Base-by-base conservation (phyloP, 2,329 filamentous ascomycete genomes). In the Verticillium nubilum region DNA sequence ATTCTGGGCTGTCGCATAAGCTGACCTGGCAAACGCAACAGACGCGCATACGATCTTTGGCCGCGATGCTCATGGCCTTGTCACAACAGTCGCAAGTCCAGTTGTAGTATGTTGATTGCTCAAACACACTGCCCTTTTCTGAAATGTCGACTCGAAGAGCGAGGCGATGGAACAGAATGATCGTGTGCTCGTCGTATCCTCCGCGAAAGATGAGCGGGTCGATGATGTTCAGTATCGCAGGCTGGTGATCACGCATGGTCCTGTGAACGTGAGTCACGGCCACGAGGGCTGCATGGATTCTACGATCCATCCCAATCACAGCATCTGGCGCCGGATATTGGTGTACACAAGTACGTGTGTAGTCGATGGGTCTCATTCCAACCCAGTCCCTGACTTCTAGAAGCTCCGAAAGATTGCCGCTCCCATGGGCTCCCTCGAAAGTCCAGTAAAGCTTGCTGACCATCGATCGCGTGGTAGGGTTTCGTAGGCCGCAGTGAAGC, bases 371-470 rank as follows among this genome's bases (percentile, higher is more conserved):
- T 7, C 63, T 59, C 2, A 58, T 28, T 1, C 61, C 57, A 3
- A 27, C 37, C 4, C 59, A 17, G 19, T 56, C 58, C 9, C 54
- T 37, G 7, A 59, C 52, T 4, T 25, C 23, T 29, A 67, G 58
- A 33, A 68, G 59, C 5, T 42, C 54, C 10, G 58, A 42, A 27
- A 66, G 65, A n/a, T 61, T 13, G 31, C 68, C 63, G 10, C 50
- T 28, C 4, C 64, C 66, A 4, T 25, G 19, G 10, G 66, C 29
- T 33, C 52, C 50, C 15, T 66, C 61, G 23, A 63, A 64, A 12
- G 57, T 56, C 26, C 52, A 58, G n/a, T 62, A 29, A 1, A 68
- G 25, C 29, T 37, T 60, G 2, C 56, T 53, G 4, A 57, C 27
- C 7, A 64, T 55, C 17, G n/a, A 31, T 4, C 35, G 25, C 5